Evolutionary conservation across 441 rosid species (phyloP).

Genomic region (Corymbia citriodora): DNA sequence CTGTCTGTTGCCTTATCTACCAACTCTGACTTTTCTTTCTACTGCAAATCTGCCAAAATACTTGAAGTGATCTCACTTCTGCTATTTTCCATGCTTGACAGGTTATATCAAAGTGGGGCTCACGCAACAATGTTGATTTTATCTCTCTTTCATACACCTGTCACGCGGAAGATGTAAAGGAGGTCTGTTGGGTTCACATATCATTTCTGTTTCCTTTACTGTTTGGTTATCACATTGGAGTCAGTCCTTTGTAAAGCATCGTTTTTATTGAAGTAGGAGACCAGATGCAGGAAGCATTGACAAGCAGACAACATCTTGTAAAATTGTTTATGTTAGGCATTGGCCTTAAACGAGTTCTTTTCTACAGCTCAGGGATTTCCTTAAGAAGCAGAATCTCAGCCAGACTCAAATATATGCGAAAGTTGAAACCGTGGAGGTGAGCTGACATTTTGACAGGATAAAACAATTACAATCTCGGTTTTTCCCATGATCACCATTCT

Average conservation of each 20-base stretch:
- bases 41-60: not conserved
- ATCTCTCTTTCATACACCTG: conserved; percentile 23
- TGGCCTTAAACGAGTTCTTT: not conserved
- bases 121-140: conserved; percentile 13
- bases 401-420: conserved; percentile 19
- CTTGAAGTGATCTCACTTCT: not conserved
- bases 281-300: not conserved
- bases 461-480: not conserved
- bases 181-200: conserved; percentile 2
- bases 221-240: not conserved
- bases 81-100: not conserved
- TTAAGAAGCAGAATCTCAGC: conserved; percentile 12
- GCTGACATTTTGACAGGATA: not conserved
- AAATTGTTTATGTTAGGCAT: not conserved
- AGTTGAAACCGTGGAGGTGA: conserved; percentile 23
- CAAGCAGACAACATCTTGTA: not conserved
- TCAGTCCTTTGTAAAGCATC: not conserved
- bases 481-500: not conserved
- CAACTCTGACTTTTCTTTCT: not conserved
- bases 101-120: conserved; percentile 19
- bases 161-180: conserved; percentile 11
- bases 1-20: not conserved
- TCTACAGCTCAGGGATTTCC: conserved; percentile 23
- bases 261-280: not conserved
- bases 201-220: not conserved